Percentiles rank a stretch among this genome's conserved stretches.
These are phyloP conservation scores for Aspergillus alliaceus DNA, from an alignment of 2,329 filamentous ascomycete genomes.

Conservation along the genomic window DNA sequence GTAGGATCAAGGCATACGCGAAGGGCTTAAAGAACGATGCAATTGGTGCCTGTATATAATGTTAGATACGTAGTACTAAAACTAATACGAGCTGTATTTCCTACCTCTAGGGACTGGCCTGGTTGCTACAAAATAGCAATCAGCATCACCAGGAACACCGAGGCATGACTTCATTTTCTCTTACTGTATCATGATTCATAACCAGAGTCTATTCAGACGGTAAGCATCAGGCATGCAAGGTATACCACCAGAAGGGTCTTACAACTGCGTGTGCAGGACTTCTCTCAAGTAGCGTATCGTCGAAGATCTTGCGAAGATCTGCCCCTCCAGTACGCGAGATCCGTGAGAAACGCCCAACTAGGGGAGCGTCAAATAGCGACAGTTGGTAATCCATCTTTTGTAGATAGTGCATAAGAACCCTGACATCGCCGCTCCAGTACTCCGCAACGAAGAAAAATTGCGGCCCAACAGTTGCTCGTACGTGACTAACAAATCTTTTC, in stretches of 20 bases:
- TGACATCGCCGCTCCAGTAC: conserved; percentile 63
- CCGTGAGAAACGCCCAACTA: conserved; percentile 66
- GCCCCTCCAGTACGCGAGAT: conserved; percentile 57
- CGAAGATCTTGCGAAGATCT: conserved; percentile 65
- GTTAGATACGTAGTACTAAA: too few relatives aligned
- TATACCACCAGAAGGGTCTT: conserved; percentile 26
- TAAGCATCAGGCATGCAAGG: conserved; percentile 1
- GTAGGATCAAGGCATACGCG: conserved; percentile 70
- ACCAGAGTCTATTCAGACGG: conserved; percentile 63
- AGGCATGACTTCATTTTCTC: conserved; percentile 2
- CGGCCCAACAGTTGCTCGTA: conserved; percentile 53
- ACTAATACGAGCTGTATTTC: conserved; percentile 3
- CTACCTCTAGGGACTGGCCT: conserved; percentile 60
- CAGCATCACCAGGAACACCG: background rate
- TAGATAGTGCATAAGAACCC: conserved; percentile 58
- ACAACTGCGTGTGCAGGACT: conserved; percentile 59
- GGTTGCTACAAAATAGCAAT: conserved; percentile 46
- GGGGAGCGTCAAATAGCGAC: conserved; percentile 65
- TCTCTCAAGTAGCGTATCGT: conserved; percentile 57
- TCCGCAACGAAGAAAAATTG: conserved; percentile 68
- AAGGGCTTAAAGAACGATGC: conserved; percentile 68
- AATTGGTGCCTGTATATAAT: conserved; percentile 62
- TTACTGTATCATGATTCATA: conserved; percentile 68
- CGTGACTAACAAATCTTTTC: conserved; percentile 60
- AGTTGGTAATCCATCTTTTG: conserved; percentile 59